These are phyloP conservation scores for Colletotrichum endophyticum DNA, from an alignment of 2,329 filamentous ascomycete species.

Conservation along the genomic window DNA sequence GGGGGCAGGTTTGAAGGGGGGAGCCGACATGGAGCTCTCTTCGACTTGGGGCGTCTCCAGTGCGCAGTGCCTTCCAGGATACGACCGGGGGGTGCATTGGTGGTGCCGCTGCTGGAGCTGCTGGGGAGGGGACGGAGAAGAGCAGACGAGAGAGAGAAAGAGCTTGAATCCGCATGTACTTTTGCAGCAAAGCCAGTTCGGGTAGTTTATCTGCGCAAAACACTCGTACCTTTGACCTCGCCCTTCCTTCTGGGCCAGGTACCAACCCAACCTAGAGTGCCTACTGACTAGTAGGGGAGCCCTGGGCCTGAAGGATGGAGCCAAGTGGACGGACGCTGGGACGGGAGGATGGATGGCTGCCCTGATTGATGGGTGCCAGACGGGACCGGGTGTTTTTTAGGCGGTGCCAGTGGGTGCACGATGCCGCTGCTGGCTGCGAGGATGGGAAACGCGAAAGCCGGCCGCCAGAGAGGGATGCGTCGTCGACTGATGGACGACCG, in stretches of 20 bases:
- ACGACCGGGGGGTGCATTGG: background rate
- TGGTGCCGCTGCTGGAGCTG: background rate
- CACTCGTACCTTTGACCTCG: background rate
- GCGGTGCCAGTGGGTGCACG: background rate
- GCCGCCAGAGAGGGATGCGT: background rate
- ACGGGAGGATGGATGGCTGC: constrained; percentile 4
- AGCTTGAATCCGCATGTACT: background rate
- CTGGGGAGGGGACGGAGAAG: background rate
- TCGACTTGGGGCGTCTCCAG: background rate
- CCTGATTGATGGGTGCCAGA: constrained; percentile 1
- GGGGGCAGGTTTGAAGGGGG: background rate
- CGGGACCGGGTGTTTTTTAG: background rate
- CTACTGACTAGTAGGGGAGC: background rate
- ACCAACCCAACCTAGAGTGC: background rate
- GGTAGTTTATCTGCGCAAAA: background rate
- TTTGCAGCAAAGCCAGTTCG: background rate
- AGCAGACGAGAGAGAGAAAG: background rate
- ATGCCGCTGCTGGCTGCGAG: background rate
- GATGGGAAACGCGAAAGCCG: background rate
- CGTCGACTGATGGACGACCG: background rate
- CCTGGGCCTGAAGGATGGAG: background rate
- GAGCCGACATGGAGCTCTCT: background rate
- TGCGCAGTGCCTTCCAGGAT: background rate
- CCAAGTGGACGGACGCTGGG: constrained; percentile 1
- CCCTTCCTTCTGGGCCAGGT: background rate